A percentile compares a stretch with the other conserved stretches of the same genome.
Conservation (phyloP, 371 early-diverging fungal species). For the Actinomortierella wolfii region DNA sequence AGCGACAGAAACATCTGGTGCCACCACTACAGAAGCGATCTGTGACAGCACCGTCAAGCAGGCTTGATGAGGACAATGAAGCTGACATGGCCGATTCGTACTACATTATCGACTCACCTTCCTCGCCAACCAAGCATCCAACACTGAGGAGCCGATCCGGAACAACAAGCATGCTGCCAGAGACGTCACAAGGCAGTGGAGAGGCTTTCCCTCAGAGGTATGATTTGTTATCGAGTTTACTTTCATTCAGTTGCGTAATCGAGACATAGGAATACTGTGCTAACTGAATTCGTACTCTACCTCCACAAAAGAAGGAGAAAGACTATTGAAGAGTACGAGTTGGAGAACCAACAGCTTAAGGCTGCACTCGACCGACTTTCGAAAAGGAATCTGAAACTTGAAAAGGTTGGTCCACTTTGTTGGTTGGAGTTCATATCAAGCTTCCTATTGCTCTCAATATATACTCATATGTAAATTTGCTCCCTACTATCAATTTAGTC, state of each 20-base stretch:
- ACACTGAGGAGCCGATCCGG: too few relatives aligned
- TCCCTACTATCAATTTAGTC: too few relatives aligned
- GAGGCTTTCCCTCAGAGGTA: not conserved
- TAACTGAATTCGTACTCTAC: too few relatives aligned
- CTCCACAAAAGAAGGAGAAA: constrained; percentile 26
- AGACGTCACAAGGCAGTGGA: not conserved
- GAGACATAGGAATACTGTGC: constrained; percentile 1
- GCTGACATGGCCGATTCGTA: constrained; percentile 39
- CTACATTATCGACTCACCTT: constrained; percentile 37
- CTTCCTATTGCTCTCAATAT: not conserved
- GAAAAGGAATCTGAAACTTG: constrained; percentile 63
- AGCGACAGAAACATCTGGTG: too few relatives aligned
- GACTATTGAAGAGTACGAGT: constrained; percentile 62
- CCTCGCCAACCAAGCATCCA: not conserved
- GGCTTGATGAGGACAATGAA: too few relatives aligned
- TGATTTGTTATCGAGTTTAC: not conserved
- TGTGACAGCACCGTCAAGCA: too few relatives aligned
- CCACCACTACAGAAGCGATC: too few relatives aligned
- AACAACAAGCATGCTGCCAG: not conserved
- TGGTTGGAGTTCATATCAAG: not conserved
- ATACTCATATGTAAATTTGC: too few relatives aligned
- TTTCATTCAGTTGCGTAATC: not conserved
- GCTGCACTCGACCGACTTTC: constrained; percentile 63
- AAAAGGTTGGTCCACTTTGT: constrained; percentile 58
- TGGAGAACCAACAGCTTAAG: constrained; percentile 76